Evolutionary conservation across 2,329 filamentous ascomycete species (phyloP).

Genomic region (Keithomyces neogunnii): DNA sequence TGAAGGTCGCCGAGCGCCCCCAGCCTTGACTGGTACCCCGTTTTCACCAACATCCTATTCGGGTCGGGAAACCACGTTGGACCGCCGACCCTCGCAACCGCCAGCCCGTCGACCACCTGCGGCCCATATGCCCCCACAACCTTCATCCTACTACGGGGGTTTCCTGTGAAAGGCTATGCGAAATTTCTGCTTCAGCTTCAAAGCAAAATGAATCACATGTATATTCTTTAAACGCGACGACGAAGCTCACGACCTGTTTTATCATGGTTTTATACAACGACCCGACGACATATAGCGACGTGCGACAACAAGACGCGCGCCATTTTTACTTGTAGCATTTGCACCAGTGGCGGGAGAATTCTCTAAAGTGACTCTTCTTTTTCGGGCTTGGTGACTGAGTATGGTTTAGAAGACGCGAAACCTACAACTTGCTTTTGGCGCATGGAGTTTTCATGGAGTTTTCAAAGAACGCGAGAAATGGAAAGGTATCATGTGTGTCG

Average conservation of each 20-base stretch:
- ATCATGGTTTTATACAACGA: neutral
- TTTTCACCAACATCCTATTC: conserved; percentile 1
- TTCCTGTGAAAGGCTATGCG: neutral
- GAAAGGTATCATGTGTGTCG: neutral
- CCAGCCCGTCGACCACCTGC: conserved; percentile 3
- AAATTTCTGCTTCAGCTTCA: neutral
- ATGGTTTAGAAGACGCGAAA: neutral
- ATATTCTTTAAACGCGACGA: neutral
- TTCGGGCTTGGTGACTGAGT: neutral
- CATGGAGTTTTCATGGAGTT: neutral
- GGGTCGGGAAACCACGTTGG: conserved; percentile 1
- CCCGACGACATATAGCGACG: neutral
- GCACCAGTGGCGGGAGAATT: neutral
- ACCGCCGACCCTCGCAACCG: conserved; percentile 2
- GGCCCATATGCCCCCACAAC: conserved; percentile 1
- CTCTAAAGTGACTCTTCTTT: neutral
- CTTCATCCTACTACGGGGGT: conserved; percentile 4
- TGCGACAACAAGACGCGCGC: neutral
- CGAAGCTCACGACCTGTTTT: conserved; percentile 2
- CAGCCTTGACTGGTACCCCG: neutral
- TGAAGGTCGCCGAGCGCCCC: conserved; percentile 3
- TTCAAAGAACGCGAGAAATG: neutral
- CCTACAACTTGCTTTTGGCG: neutral
- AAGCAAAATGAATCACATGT: too few relatives aligned
- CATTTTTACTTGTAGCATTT: conserved; percentile 2